Percentiles rank a stretch among this genome's conserved stretches.
Evolutionary conservation across 495 filamentous ascomycete genomes (phyloP).

Genomic region (Durotheca rogersii): DNA sequence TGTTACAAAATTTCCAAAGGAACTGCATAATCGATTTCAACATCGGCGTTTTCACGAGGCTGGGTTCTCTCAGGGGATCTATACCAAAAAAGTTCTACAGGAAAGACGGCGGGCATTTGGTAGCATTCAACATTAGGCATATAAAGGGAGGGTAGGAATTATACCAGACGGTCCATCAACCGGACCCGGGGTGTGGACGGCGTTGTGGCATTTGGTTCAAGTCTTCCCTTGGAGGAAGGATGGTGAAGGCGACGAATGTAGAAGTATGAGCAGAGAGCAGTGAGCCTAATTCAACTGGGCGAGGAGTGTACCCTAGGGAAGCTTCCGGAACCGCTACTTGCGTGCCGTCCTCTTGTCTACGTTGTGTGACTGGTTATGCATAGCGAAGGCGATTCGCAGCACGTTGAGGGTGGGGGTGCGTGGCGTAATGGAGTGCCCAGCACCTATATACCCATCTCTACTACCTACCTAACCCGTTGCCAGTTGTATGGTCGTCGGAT

Average conservation of each 20-base stretch:
- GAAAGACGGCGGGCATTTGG: slow-evolving; percentile 39
- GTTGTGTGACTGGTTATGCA: background rate
- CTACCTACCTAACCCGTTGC: too few relatives aligned
- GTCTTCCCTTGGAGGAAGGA: slow-evolving; percentile 24
- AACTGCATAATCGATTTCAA: slow-evolving; percentile 48
- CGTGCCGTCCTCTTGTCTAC: too few relatives aligned
- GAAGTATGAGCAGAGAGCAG: slow-evolving; percentile 14
- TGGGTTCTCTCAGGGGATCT: slow-evolving; percentile 37
- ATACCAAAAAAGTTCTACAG: slow-evolving; percentile 38
- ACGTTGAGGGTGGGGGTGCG: too few relatives aligned
- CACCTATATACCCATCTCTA: too few relatives aligned
- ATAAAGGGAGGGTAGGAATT: slow-evolving; percentile 37
- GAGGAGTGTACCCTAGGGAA: slow-evolving; percentile 12
- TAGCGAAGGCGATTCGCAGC: too few relatives aligned
- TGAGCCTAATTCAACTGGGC: slow-evolving; percentile 29
- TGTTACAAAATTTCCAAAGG: slow-evolving; percentile 23
- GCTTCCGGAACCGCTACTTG: slow-evolving; percentile 24
- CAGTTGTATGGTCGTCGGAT: too few relatives aligned
- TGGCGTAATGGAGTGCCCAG: too few relatives aligned
- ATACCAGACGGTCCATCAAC: slow-evolving; percentile 47
- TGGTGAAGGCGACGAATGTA: slow-evolving; percentile 22
- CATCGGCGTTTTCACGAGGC: slow-evolving; percentile 50
- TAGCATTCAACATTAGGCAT: slow-evolving; percentile 39
- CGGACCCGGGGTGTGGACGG: slow-evolving; percentile 40
- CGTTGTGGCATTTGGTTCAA: slow-evolving; percentile 34